Conservation (phyloP, 495 filamentous ascomycete species). For the Lasiosphaeris hirsuta region DNA sequence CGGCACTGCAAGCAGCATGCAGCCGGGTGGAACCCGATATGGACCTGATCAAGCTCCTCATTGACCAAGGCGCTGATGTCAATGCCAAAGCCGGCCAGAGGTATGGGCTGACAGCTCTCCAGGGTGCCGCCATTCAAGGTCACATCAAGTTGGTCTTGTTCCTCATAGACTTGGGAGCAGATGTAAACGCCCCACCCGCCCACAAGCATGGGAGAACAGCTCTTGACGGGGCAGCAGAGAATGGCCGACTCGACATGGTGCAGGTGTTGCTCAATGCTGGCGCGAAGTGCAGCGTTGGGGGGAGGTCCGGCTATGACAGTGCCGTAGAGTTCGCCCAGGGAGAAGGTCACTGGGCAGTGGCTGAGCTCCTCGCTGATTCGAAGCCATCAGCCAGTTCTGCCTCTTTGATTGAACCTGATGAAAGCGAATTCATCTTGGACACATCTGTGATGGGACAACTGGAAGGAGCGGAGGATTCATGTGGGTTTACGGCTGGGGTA, state of each 20-base stretch:
- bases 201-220: constrained; percentile 3
- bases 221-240: constrained; percentile 11
- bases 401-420: too few species aligned
- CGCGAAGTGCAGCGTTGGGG: constrained; percentile 3
- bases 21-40: too few species aligned
- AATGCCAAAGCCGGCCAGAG: constrained; percentile 3
- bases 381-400: too few species aligned
- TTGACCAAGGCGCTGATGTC: constrained; percentile 10
- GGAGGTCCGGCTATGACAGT: constrained; percentile 3
- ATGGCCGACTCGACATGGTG: constrained; percentile 10
- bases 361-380: constrained; percentile 9
- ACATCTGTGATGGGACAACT: too few species aligned
- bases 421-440: too few species aligned
- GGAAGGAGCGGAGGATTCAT: too few species aligned
- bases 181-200: constrained; percentile 8
- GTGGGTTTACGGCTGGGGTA: too few species aligned
- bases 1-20: too few species aligned
- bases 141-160: constrained; percentile 6
- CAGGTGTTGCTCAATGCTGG: constrained; percentile 12
- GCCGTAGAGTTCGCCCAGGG: constrained; percentile 9
- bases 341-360: constrained; percentile 10
- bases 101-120: constrained; percentile 9
- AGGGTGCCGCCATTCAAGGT: constrained; percentile 8
- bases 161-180: constrained; percentile 5
- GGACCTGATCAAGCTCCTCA: constrained; percentile 5